Evolutionary conservation across 768 basidiomycete genomes (phyloP).

Genomic region (Suillus fuscotomentosus): DNA sequence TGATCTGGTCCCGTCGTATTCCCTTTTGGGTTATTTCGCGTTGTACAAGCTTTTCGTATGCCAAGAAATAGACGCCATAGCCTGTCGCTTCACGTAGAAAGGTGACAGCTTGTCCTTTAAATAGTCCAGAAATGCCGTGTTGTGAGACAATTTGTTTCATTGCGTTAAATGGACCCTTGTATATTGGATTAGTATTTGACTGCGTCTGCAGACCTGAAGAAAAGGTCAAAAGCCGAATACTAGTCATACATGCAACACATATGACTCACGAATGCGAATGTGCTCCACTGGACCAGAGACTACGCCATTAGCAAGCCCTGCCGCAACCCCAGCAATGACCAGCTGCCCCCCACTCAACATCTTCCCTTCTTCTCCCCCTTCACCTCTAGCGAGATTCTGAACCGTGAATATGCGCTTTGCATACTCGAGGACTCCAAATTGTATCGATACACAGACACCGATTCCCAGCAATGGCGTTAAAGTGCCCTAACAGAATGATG

Average conservation of each 20-base stretch:
- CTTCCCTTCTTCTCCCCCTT: slow-evolving; percentile 65
- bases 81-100: slow-evolving; percentile 80
- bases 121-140: slow-evolving; percentile 81
- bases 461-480: slow-evolving; percentile 89
- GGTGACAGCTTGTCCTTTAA: slow-evolving; percentile 91
- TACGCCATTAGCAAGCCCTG: slow-evolving; percentile 87
- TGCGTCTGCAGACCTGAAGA: slow-evolving; percentile 85
- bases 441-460: slow-evolving; percentile 93
- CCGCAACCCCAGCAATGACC: slow-evolving; percentile 73
- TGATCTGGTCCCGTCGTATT: slow-evolving; percentile 75
- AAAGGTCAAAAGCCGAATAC: not conserved
- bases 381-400: slow-evolving; percentile 56
- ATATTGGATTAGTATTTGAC: slow-evolving; percentile 69
- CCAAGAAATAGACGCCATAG: slow-evolving; percentile 87
- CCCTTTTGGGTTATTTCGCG: slow-evolving; percentile 75
- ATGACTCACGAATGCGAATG: slow-evolving; percentile 84
- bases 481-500: slow-evolving; percentile 61
- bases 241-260: not conserved
- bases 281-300: slow-evolving; percentile 97
- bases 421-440: slow-evolving; percentile 88
- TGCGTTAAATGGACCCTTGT: slow-evolving; percentile 85
- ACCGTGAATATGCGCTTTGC: slow-evolving; percentile 76
- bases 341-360: slow-evolving; percentile 63
- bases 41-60: slow-evolving; percentile 91
- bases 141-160: slow-evolving; percentile 76